Conservation (phyloP, 2,329 filamentous ascomycete genomes). For the Nemania sp. region DNA sequence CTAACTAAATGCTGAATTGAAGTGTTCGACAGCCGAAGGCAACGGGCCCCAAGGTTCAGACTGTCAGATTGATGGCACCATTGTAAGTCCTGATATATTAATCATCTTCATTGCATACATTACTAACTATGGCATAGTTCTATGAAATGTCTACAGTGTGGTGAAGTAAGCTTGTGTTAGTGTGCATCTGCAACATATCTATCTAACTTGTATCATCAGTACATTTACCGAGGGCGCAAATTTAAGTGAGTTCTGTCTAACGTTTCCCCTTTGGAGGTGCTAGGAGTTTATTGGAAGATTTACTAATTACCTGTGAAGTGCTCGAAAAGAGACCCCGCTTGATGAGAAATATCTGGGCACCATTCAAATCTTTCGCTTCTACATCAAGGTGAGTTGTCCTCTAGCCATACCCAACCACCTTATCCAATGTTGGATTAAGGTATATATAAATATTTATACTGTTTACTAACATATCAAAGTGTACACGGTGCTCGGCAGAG, state of each 20-base stretch:
- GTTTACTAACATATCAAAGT: slow-evolving; percentile 18
- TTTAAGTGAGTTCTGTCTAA: slow-evolving; percentile 72
- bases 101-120: not conserved
- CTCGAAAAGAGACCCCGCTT: slow-evolving; percentile 88
- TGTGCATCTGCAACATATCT: too few species aligned
- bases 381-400: slow-evolving; percentile 68
- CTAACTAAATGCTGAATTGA: slow-evolving; percentile 20
- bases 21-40: slow-evolving; percentile 73
- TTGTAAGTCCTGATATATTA: slow-evolving; percentile 58
- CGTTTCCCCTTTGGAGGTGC: not conserved
- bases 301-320: slow-evolving; percentile 50
- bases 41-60: slow-evolving; percentile 82
- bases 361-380: slow-evolving; percentile 87
- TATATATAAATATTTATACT: not conserved
- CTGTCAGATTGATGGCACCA: slow-evolving; percentile 90
- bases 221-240: slow-evolving; percentile 92
- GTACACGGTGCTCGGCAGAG: slow-evolving; percentile 43
- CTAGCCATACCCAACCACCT: not conserved
- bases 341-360: slow-evolving; percentile 88
- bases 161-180: too few species aligned
- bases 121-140: slow-evolving; percentile 33
- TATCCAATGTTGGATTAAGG: too few species aligned
- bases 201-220: too few species aligned
- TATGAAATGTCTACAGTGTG: slow-evolving; percentile 61
- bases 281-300: not conserved